Evolutionary conservation across 768 basidiomycete species (phyloP), one percentile per base, ranked within the genome.

Genomic region (Kwoniella sp.): DNA sequence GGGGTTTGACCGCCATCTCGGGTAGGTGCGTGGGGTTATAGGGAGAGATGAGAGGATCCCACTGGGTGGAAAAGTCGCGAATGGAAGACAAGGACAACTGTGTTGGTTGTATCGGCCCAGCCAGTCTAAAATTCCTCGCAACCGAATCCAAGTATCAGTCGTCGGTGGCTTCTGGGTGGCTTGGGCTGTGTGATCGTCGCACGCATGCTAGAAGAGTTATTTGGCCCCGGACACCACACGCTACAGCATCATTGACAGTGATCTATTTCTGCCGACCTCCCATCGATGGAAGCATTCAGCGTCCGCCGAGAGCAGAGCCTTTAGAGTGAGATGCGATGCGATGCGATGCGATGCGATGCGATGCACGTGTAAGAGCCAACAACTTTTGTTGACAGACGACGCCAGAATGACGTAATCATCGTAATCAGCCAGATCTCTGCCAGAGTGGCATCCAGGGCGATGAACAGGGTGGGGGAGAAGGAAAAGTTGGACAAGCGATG

Each of bases 1-100:
- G 37, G 10, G 50, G 50, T 19, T 36, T 42, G 25, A 47, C 39
- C n/a, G 40, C 40, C 50, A 51, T 51, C 2, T 7, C 36, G 20
- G 14, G 14, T 10, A 23, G n/a, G 19, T 46, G 3, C n/a, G 17
- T 10, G 17, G 17, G n/a, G n/a, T n/a, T n/a, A n/a, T n/a, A n/a
- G n/a, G n/a, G n/a, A n/a, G n/a, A n/a, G n/a, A n/a, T n/a, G n/a
- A 17, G 41, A 42, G 5, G 37, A 22, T 19, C 19, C 37, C 37
- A 38, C 23, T 20, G 37, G 15, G 15, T 36, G 8, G 15, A 32
- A 42, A 25, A 42, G 14, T n/a, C 40, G 14, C 14, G 22, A 39
- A 20, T 8, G 22, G 22, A 8, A 8, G 37, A 39, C n/a, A 39
- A 39, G 7, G 7, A 39, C n/a, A n/a, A n/a, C n/a, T 15, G 9